Conservation (phyloP, 106 monocot genomes). For the Posidonia australis region DNA sequence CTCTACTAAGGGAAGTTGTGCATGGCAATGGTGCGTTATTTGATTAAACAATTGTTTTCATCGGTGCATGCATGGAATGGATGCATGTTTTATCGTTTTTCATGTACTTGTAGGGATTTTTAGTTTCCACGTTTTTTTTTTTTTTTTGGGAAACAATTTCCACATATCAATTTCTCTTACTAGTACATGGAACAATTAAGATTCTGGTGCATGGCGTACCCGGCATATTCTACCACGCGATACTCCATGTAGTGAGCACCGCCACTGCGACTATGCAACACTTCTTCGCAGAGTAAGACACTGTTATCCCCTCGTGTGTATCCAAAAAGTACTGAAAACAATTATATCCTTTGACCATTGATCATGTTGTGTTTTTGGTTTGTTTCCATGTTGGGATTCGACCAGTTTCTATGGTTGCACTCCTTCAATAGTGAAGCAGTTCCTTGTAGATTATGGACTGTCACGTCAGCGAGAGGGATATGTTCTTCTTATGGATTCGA, state of each 20-base stretch:
- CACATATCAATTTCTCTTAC: too few relatives aligned
- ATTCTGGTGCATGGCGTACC: constrained; percentile 43
- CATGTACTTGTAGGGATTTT: neutral
- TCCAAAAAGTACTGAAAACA: neutral
- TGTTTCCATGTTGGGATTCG: neutral
- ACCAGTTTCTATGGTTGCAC: constrained; percentile 25
- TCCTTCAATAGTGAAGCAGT: constrained; percentile 33
- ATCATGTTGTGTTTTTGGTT: too few relatives aligned
- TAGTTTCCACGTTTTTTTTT: neutral
- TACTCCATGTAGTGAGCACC: constrained; percentile 8
- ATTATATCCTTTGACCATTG: neutral
- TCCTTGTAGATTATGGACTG: constrained; percentile 32
- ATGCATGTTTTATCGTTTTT: neutral
- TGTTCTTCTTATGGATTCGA: constrained; percentile 23
- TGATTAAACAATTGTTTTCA: neutral
- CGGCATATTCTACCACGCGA: constrained; percentile 41
- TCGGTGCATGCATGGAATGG: neutral
- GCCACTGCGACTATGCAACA: constrained; percentile 12
- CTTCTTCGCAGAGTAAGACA: constrained; percentile 28
- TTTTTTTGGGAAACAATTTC: too few relatives aligned
- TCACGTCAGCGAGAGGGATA: constrained; percentile 13
- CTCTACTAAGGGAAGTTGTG: constrained; percentile 36
- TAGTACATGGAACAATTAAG: constrained; percentile 23
- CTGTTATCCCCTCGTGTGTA: neutral
- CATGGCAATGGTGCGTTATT: constrained; percentile 34